These are phyloP conservation scores for Chaetomium sp. DNA, from an alignment of 2,329 filamentous ascomycete genomes.

Conservation along the genomic window DNA sequence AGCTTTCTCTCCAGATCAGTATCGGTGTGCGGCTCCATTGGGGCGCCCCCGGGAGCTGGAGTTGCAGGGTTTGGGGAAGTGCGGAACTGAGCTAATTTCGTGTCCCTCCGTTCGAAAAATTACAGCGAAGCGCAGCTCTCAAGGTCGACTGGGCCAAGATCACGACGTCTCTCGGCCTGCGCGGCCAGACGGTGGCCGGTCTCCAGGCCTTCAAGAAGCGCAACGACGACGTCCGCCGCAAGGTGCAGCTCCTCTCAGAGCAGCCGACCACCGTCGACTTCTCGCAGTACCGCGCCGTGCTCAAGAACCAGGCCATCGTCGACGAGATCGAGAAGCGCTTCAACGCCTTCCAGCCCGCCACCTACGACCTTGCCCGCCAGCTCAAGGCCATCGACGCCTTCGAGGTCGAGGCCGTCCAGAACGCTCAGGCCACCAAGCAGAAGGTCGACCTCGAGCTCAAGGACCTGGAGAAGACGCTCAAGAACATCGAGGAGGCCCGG, in stretches of 20 bases:
- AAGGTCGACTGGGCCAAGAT: slow-evolving; percentile 99
- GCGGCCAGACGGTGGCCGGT: slow-evolving; percentile 87
- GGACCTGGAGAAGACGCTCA: slow-evolving; percentile 90
- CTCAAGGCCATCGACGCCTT: slow-evolving; percentile 98
- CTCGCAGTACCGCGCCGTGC: slow-evolving; percentile 80
- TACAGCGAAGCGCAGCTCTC: slow-evolving; percentile 92
- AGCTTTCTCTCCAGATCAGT: not conserved
- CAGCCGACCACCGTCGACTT: slow-evolving; percentile 89
- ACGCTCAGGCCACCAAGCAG: slow-evolving; percentile 93
- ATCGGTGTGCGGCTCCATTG: slow-evolving; percentile 1
- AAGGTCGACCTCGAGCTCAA: slow-evolving; percentile 93
- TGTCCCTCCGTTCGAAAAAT: slow-evolving; percentile 35
- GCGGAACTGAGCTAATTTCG: slow-evolving; percentile 57
- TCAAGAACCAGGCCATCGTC: slow-evolving; percentile 95
- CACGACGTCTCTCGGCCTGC: slow-evolving; percentile 89
- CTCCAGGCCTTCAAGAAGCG: slow-evolving; percentile 99
- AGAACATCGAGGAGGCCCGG: slow-evolving; percentile 95
- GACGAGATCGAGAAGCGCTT: slow-evolving; percentile 98
- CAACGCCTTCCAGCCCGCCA: slow-evolving; percentile 84
- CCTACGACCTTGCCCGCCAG: slow-evolving; percentile 91
- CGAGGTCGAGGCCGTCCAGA: slow-evolving; percentile 95
- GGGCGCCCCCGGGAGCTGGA: not conserved
- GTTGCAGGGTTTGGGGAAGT: not conserved
- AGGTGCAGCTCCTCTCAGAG: slow-evolving; percentile 81
- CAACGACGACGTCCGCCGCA: slow-evolving; percentile 97